Evolutionary conservation across 768 basidiomycete species (phyloP).

Genomic region (Rhodotorula babjevae): DNA sequence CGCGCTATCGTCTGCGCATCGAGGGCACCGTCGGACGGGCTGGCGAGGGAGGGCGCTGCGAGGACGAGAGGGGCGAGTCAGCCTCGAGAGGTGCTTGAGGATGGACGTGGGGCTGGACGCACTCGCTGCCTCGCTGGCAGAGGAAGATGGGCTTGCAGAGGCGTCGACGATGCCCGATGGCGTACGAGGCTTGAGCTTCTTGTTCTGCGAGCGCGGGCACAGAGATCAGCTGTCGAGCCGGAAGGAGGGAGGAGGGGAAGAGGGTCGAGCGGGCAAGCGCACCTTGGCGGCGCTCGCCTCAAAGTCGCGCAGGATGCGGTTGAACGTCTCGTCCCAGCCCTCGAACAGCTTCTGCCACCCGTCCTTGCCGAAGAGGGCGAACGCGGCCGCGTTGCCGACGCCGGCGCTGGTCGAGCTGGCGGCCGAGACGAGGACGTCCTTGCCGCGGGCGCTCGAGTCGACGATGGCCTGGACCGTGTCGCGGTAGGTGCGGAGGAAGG

Average conservation of each 20-base stretch:
- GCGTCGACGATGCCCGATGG: neutral
- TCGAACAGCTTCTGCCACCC: constrained; percentile 45
- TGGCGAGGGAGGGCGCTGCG: constrained; percentile 7
- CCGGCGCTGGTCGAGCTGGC: neutral
- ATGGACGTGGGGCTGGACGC: neutral
- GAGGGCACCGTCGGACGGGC: neutral
- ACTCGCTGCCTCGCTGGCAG: constrained; percentile 13
- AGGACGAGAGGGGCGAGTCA: too few species aligned
- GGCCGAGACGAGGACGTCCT: constrained; percentile 28
- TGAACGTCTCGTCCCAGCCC: constrained; percentile 76
- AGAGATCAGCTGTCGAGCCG: too few species aligned
- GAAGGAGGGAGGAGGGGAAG: too few species aligned
- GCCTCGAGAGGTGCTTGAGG: neutral
- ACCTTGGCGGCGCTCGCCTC: constrained; percentile 64
- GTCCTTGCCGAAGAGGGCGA: constrained; percentile 5
- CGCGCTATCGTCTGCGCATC: constrained; percentile 88
- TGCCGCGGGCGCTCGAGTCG: constrained; percentile 57
- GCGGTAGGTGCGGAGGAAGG: constrained; percentile 82
- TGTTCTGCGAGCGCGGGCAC: neutral
- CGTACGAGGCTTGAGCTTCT: neutral
- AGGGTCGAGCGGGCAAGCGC: neutral
- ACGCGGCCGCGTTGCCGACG: neutral
- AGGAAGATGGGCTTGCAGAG: neutral
- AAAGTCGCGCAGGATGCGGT: constrained; percentile 65
- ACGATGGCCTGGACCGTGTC: constrained; percentile 79